Evolutionary conservation across 306 rosid genomes (phyloP), one percentile per base, ranked within the genome.

Genomic region (Nissolia schottii): DNA sequence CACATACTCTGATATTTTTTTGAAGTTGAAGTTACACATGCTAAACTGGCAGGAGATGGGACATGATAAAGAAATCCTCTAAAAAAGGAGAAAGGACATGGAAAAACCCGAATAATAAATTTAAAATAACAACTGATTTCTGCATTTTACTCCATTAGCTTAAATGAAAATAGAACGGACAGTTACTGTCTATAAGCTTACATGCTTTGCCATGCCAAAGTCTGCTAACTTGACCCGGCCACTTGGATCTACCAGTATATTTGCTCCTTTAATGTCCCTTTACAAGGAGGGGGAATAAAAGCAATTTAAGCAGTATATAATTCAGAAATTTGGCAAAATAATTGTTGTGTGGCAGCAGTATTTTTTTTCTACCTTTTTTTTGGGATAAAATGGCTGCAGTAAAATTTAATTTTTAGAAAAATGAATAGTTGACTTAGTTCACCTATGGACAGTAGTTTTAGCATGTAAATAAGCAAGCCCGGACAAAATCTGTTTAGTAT

Each of bases 141-240:
- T 62, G 59, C 20, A 46, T 57, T 41, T 25, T 59, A 49, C 37
- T 43, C 73, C 41, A 27, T 69, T 67, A 18, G 50, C 58, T 64
- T 56, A 49, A 73, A 75, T 29, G 35, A 24, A 46, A 45, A 29
- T 29, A 45, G 54, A 15, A 77, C 12, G 23, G 48, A 48, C 10
- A 19, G 10, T 11, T 63, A 46, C 35, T 64, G 49, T 73, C 71
- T 45, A 61, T 11, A 53, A 15, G 59, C 92, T 90, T 90, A 92
- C 98, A 83, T 92, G 98, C 76, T 92, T 92, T 67, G 98, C 98
- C 98, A 92, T 92, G 81, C 98, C 98, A 85, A 92, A 92, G 82
- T 92, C 98, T 41, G 95, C 98, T 84, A 92, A 80, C 82, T 92
- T 92, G 76, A 92, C 89, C 35, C 95, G 88, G 41, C 98, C 96